Evolutionary conservation across 2,329 filamentous ascomycete genomes (phyloP).

Genomic region (Incumbomyces delicatus): DNA sequence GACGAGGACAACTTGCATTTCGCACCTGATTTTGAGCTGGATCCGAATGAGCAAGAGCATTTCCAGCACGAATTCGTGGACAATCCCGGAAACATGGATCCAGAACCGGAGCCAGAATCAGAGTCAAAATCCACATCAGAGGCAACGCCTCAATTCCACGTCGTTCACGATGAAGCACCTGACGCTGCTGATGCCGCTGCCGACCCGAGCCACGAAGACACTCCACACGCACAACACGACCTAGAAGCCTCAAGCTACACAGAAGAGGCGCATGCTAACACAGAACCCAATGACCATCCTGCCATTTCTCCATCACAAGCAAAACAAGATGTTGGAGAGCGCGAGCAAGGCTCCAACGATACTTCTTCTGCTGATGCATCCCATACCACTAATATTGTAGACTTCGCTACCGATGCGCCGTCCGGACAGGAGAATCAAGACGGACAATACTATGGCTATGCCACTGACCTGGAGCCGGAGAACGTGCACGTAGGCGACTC

Average conservation of each 20-base stretch:
- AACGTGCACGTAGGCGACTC: too few species aligned
- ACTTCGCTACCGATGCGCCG: not conserved
- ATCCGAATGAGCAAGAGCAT: not conserved
- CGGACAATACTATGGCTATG: too few species aligned
- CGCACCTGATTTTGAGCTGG: conserved; percentile 1
- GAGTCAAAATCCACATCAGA: too few species aligned
- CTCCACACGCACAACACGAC: not conserved
- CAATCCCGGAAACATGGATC: not conserved
- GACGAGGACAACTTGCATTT: not conserved
- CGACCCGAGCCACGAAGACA: not conserved
- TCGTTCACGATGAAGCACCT: too few species aligned
- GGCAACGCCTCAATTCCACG: too few species aligned
- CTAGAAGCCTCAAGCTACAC: not conserved
- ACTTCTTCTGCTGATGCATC: too few species aligned
- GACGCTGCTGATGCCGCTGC: too few species aligned
- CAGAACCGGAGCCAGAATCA: too few species aligned
- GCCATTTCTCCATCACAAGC: not conserved
- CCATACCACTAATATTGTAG: not conserved
- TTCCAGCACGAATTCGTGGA: not conserved
- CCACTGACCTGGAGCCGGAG: too few species aligned
- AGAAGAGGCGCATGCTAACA: conserved; percentile 3
- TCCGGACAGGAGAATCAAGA: too few species aligned
- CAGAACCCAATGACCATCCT: conserved; percentile 3
- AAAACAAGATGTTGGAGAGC: too few species aligned
- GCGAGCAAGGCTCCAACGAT: not conserved